Base-by-base conservation (phyloP, 192 early-diverging fungal genomes). In the Gonapodya prolifera region DNA sequence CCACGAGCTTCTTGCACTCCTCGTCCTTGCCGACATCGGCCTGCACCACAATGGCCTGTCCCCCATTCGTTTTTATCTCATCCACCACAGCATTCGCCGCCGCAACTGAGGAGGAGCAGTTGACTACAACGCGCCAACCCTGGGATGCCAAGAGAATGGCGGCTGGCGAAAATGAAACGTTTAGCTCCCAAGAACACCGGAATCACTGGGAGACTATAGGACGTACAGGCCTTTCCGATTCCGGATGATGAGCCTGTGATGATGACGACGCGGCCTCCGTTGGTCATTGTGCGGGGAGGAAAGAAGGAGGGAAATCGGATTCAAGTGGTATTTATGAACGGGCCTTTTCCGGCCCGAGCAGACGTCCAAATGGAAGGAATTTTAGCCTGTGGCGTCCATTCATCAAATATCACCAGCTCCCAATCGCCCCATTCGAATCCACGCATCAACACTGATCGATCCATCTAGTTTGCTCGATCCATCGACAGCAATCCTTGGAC, bases 181-280 rank as follows among this genome's bases (percentile, higher is more conserved):
- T 8, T 2, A 30, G 71, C 8, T 73, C 18, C 8, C 8, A 18
- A 69, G 8, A 8, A 16, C 13, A n/a, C 45, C 45, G 45, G 45
- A 69, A 69, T 16, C 13, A 69, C 45, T 8, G 13, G 45, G 8
- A 18, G 8, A 29, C 2, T 16, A 32, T 13, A 8, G 71, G 8
- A 13, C 71, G 29, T 29, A 18, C 28, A 16, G 16, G 71, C 71
- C 31, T 73, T 18, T 18, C 71, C 71, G 31, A 73, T 32, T 18
- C 71, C 71, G 2, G 71, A 73, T 2, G 71, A 73, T 8, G 71
- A 73, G 18, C 71, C 71, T 2, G 71, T 73, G 32, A 73, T 29
- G 71, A 73, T 73, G 8, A 29, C 71, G 71, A 32, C 71, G 8
- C 32, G 18, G 31, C 71, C 71, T 30, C 8, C 16, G 28, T 73